A percentile compares a stretch with the other conserved stretches of the same genome.
Conservation (phyloP, 1,284 basidiomycete genomes). For the Fomitopsis schrenkii region DNA sequence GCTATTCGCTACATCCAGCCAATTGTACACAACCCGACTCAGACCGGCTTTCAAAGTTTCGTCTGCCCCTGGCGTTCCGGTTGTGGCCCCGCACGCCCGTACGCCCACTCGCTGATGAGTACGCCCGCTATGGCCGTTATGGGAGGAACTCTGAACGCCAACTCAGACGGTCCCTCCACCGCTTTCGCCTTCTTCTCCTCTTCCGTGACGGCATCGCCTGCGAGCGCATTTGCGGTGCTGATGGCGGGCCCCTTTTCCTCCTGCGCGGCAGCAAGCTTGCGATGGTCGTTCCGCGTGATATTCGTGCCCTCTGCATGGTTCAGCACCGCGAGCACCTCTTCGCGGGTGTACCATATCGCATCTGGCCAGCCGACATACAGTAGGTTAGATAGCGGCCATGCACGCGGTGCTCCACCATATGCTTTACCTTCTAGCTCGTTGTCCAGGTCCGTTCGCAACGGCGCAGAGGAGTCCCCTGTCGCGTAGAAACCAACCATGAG, state of each 20-base stretch:
- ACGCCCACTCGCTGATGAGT: slow-evolving; percentile 65
- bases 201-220: slow-evolving; percentile 6
- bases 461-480: slow-evolving; percentile 65
- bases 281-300: slow-evolving; percentile 54
- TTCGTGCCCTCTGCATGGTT: slow-evolving; percentile 50
- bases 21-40: background rate
- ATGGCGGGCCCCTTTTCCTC: slow-evolving; percentile 11
- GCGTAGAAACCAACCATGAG: slow-evolving; percentile 92
- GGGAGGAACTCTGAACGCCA: slow-evolving; percentile 63
- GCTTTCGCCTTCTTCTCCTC: slow-evolving; percentile 2
- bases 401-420: background rate
- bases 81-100: slow-evolving; percentile 27
- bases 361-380: slow-evolving; percentile 41
- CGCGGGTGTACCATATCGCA: slow-evolving; percentile 84
- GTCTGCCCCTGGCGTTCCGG: background rate
- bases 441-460: slow-evolving; percentile 85
- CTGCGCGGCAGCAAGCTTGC: slow-evolving; percentile 42
- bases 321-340: slow-evolving; percentile 66
- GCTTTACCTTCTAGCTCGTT: slow-evolving; percentile 86
- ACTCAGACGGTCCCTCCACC: slow-evolving; percentile 24
- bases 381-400: background rate
- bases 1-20: background rate
- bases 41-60: background rate
- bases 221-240: slow-evolving; percentile 7
- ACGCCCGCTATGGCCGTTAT: slow-evolving; percentile 69